These are phyloP conservation scores for Avena insularis DNA, from an alignment of 176 grass and related monocot genomes.

Conservation along the genomic window DNA sequence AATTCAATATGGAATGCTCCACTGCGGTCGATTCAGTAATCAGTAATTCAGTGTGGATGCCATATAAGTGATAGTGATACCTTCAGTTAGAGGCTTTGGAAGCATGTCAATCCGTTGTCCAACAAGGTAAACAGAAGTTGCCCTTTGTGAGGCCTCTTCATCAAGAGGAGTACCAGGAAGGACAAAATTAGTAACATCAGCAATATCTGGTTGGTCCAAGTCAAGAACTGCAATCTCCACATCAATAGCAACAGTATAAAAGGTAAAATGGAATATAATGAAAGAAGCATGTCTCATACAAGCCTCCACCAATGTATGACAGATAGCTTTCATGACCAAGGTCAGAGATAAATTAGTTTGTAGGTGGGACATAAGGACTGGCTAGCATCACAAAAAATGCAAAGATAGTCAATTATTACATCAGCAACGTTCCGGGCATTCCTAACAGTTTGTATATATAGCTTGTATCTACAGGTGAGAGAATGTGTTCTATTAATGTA, in stretches of 20 bases:
- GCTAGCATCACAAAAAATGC: conserved; percentile 26
- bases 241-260: conserved; percentile 22
- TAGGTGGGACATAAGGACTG: background rate
- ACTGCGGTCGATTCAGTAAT: conserved; percentile 27
- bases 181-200: conserved; percentile 99
- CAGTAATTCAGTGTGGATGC: conserved; percentile 24
- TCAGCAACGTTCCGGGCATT: background rate
- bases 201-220: conserved; percentile 77
- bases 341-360: conserved; percentile 1
- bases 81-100: conserved; percentile 98
- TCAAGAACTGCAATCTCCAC: conserved; percentile 50
- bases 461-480: background rate
- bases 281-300: conserved; percentile 8
- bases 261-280: conserved; percentile 6
- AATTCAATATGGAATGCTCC: conserved; percentile 38
- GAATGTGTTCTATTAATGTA: background rate
- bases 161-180: conserved; percentile 92
- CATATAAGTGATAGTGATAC: conserved; percentile 43
- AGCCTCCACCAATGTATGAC: background rate
- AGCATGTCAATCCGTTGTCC: conserved; percentile 99
- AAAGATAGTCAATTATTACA: background rate
- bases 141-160: conserved; percentile 86
- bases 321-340: background rate
- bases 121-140: conserved; percentile 99
- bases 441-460: background rate